Conservation (phyloP, 805 yeast species). For the Teunomyces lycoperdinae region DNA sequence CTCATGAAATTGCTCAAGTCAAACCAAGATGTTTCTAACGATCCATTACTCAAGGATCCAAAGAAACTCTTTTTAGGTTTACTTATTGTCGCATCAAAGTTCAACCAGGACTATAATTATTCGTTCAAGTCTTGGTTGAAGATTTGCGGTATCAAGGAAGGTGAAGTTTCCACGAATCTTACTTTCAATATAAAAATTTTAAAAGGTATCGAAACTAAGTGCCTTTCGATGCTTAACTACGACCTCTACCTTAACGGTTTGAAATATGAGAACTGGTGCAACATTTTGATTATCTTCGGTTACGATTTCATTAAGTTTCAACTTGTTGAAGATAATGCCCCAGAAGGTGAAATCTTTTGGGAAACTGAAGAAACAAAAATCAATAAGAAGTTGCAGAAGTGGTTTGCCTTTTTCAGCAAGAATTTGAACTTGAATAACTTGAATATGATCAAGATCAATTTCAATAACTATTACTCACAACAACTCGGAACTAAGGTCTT, state of each 20-base stretch:
- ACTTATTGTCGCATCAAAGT: constrained; percentile 70
- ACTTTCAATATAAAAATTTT: constrained; percentile 47
- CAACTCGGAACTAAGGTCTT: constrained; percentile 31
- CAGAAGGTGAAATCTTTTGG: constrained; percentile 23
- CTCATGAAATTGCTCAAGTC: constrained; percentile 44
- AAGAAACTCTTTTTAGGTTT: constrained; percentile 67
- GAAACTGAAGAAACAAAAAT: constrained; percentile 18
- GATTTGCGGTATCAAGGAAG: constrained; percentile 54
- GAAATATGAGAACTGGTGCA: constrained; percentile 49
- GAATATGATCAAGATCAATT: constrained; percentile 22
- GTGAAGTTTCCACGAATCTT: constrained; percentile 12
- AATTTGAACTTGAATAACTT: constrained; percentile 22
- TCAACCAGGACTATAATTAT: constrained; percentile 69
- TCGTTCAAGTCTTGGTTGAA: constrained; percentile 70
- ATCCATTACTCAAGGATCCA: constrained; percentile 42
- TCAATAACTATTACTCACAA: constrained; percentile 24
- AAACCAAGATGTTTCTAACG: constrained; percentile 7
- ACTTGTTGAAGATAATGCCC: constrained; percentile 16
- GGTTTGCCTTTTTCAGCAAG: constrained; percentile 24
- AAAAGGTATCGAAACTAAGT: constrained; percentile 48
- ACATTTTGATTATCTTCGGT: constrained; percentile 39
- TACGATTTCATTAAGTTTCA: constrained; percentile 41
- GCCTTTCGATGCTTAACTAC: constrained; percentile 56
- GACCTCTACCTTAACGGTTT: constrained; percentile 50
- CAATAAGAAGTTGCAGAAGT: constrained; percentile 22